These are phyloP conservation scores for Leccinum truebloodii DNA, from an alignment of 768 basidiomycete genomes.

Conservation along the genomic window DNA sequence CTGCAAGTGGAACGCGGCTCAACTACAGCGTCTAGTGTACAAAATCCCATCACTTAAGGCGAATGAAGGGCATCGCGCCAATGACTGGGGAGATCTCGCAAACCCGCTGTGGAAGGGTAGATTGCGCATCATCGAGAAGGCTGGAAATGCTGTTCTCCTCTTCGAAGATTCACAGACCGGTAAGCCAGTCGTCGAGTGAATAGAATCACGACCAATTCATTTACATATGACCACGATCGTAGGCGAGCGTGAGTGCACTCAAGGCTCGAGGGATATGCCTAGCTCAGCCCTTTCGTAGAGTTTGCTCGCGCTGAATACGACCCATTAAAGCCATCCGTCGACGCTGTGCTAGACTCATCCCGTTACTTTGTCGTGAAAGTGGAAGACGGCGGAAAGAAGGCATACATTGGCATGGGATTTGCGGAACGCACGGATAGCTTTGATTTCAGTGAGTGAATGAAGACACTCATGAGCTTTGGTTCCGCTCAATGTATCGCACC, in stretches of 20 bases:
- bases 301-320: conserved; percentile 90
- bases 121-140: conserved; percentile 80
- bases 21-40: conserved; percentile 59
- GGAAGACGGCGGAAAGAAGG: conserved; percentile 84
- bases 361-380: conserved; percentile 93
- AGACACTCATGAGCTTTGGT: not conserved
- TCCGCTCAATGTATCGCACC: conserved; percentile 10
- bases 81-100: conserved; percentile 88
- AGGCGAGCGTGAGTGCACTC: conserved; percentile 65
- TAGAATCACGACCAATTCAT: conserved; percentile 6
- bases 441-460: conserved; percentile 74
- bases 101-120: conserved; percentile 91
- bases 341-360: conserved; percentile 93
- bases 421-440: conserved; percentile 86
- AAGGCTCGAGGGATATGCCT: conserved; percentile 12
- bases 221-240: not conserved
- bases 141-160: conserved; percentile 62
- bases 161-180: conserved; percentile 84
- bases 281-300: conserved; percentile 44
- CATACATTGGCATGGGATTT: conserved; percentile 94
- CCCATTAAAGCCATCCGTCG: conserved; percentile 77
- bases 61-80: conserved; percentile 89
- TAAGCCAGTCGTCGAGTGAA: conserved; percentile 36
- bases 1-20: conserved; percentile 14
- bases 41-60: conserved; percentile 86